Base-by-base conservation (phyloP, 2,329 filamentous ascomycete genomes). In the Cladosporium sp. region DNA sequence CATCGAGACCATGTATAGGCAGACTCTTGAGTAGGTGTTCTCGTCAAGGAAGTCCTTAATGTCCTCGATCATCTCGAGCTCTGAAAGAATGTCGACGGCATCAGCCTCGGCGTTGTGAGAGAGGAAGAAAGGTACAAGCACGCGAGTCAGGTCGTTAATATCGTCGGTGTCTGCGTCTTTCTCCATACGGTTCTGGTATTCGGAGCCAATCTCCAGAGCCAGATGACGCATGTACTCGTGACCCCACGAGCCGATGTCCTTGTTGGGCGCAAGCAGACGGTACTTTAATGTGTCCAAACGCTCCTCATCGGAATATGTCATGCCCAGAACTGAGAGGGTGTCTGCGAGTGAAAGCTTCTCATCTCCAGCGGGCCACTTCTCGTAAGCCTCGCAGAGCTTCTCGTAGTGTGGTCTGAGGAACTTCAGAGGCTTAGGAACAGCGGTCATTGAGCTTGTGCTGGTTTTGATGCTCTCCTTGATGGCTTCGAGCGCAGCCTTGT, bases 401-500 rank as follows among this genome's bases (percentile, higher is more conserved):
- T 96, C 91, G 82, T 98, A 99, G 80, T 99, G 94, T 71, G 94
- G 95, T 82, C 95, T 88, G 69, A 99, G 87, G 79, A 99, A 99
- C 81, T 99, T 99, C 74, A 99, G 86, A 36, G 95, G 95, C 82
- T 99, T 99, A 26, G 96, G 95, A 68, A 99, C 95, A 67, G 95
- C 95, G 58, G 95, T 99, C 95, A 99, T 99, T 54, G 96, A 99
- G 66, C 93, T 98, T 71, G 95, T 99, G 67, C 95, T 97, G 64
- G 95, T 99, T 84, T 97, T 98, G 85, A 99, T 99, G 77, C 92
- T 96, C 75, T 89, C 92, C 84, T 97, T 98, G 88, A 99, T 97
- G 71, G 93, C 91, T 80, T 98, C 93, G 71, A 99, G 84, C 63
- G 95, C 91, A 66, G 93, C 88, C 79, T 93, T 94, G 84, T 98